Base-by-base conservation (phyloP, 2,329 filamentous ascomycete species). In the Fusarium agapanthi region DNA sequence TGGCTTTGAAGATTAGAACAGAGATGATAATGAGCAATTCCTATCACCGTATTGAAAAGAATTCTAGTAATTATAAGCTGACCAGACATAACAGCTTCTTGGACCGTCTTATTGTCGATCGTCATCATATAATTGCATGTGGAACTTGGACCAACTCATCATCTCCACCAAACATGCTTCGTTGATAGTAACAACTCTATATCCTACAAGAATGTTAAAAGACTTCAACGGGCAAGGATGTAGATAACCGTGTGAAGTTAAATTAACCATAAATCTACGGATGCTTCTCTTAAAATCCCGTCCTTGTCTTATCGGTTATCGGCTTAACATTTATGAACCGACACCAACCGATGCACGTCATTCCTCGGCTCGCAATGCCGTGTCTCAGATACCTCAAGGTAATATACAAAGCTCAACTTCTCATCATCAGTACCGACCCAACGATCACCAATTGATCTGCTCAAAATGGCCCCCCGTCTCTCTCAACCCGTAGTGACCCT, bases 391-490 rank as follows among this genome's bases (percentile, higher is more conserved):
- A 51, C 34, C 34, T 45, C 12, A 30, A 47, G 26, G 26, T 37
- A 16, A 43, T 40, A 44, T 37, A 41, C 37, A 30, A 40, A 47
- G 28, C 40, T 35, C 53, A 63, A 45, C 15, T 24, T 22, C 26
- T 38, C 47, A 26, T 48, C 51, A 59, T 35, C 48, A 63, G 20
- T 40, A n/a, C 20, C 26, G 38, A 48, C n/a, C 18, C 15, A 35
- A 22, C n/a, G 7, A 40, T 43, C 24, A 24, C 56, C 54, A 55
- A 61, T 48, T 35, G 38, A 45, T 47, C 11, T 26, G 7, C 47
- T 22, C 69, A 70, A 63, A 56, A 83, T 83, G 81, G 73, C 80
- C 70, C 80, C 80, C 38, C 79, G 80, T 45, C 67, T 80, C n/a
- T 55, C 44, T 28, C 70, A 65, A 45, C 72, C 74, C 44, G 40